Evolutionary conservation across 2,329 filamentous ascomycete species (phyloP), one percentile per base, ranked within the genome.

Genomic region (Plenodomus tracheiphilus): DNA sequence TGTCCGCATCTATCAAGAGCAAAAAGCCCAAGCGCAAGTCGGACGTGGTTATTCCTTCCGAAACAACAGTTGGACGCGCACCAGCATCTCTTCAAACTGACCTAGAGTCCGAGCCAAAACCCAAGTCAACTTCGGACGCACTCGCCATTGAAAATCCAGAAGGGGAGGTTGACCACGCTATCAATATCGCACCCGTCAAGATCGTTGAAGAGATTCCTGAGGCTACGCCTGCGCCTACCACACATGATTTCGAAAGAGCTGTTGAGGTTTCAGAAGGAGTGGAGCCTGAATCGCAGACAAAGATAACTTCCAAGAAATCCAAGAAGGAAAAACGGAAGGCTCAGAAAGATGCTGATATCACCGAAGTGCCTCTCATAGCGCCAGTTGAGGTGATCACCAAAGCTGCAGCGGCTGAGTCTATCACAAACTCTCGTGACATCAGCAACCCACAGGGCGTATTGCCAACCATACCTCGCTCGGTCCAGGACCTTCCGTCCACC

Each of bases 251-350:
- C 5, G 5, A 25, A 25, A 10, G 10, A 30, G 35, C 20, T n/a
- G 16, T 21, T 15, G 38, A 6, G 19, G 17, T 21, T 3, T 18
- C 28, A 46, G n/a, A 51, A 50, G 16, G 19, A 18, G 37, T 39
- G 41, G 41, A 40, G 46, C 39, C 41, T 16, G 45, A 46, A 35
- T 30, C 19, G 5, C 25, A 41, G 17, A 18, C 32, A 4, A 43
- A 36, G n/a, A 16, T 32, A 34, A n/a, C 39, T 43, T n/a, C 48
- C 15, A 56, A 52, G 38, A 49, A 56, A 46, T 52, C 42, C 22
- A 60, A 58, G 44, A 61, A 57, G 36, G 55, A 60, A 13, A 54
- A 55, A 38, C 51, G 47, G 43, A 69, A 54, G 42, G 46, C 43
- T 8, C 65, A 57, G 61, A 61, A 53, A 13, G 28, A 32, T 32